Conservation (phyloP, 495 filamentous ascomycete species). For the Lasiosphaeria hispida region DNA sequence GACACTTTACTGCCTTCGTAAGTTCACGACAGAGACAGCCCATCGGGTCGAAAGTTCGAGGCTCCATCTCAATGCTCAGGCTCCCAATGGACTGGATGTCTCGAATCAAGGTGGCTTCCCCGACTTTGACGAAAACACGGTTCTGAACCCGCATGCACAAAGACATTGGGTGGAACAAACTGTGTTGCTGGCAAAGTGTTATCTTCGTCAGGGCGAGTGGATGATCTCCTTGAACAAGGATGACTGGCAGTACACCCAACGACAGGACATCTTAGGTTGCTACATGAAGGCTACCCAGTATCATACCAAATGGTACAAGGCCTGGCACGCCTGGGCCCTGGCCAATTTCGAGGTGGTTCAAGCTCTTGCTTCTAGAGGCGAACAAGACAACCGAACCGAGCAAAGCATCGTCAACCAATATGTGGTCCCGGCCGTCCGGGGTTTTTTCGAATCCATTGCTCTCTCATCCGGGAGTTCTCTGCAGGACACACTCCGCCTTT, state of each 20-base stretch:
- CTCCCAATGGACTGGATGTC: constrained; percentile 51
- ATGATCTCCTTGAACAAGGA: constrained; percentile 75
- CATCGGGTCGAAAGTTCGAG: constrained; percentile 64
- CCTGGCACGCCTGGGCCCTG: constrained; percentile 98
- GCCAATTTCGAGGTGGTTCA: constrained; percentile 98
- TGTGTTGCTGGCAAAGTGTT: constrained; percentile 87
- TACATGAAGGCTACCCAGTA: constrained; percentile 89
- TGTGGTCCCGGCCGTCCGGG: constrained; percentile 88
- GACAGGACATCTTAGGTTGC: constrained; percentile 73
- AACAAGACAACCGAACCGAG: constrained; percentile 55
- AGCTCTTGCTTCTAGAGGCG: constrained; percentile 62
- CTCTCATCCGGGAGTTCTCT: constrained; percentile 87
- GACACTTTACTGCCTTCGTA: constrained; percentile 73
- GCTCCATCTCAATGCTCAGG: constrained; percentile 53
- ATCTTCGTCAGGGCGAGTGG: constrained; percentile 95
- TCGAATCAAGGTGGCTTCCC: constrained; percentile 56
- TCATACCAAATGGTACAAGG: constrained; percentile 93
- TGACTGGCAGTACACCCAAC: constrained; percentile 80
- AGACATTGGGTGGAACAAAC: constrained; percentile 58
- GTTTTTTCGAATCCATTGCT: constrained; percentile 94
- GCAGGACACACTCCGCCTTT: constrained; percentile 88
- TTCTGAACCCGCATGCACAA: constrained; percentile 41
- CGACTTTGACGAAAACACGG: constrained; percentile 50
- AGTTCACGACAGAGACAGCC: constrained; percentile 76
- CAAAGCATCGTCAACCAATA: constrained; percentile 65